These are phyloP conservation scores for Alternaria longipes DNA, from an alignment of 2,329 filamentous ascomycete genomes.

Conservation along the genomic window DNA sequence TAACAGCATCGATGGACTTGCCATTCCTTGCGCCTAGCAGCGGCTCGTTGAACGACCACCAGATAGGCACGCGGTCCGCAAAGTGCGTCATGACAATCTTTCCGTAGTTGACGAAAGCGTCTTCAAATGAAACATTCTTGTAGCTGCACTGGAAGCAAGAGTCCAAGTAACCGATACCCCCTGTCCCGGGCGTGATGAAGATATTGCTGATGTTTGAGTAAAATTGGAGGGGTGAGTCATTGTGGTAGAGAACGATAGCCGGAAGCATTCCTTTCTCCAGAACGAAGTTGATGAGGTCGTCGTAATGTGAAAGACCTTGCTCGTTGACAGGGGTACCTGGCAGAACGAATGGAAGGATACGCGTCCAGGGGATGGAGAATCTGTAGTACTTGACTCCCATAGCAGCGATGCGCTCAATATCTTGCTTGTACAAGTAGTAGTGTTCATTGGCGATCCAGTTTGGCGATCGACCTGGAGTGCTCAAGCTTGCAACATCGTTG, in stretches of 20 bases:
- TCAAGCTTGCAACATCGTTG: slow-evolving; percentile 26
- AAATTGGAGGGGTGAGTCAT: slow-evolving; percentile 59
- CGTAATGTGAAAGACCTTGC: slow-evolving; percentile 62
- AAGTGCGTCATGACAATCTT: slow-evolving; percentile 63
- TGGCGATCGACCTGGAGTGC: slow-evolving; percentile 15
- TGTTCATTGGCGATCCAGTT: slow-evolving; percentile 57
- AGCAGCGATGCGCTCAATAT: slow-evolving; percentile 62
- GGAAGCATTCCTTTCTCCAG: slow-evolving; percentile 62
- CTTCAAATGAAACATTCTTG: slow-evolving; percentile 58
- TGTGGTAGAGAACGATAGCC: slow-evolving; percentile 60
- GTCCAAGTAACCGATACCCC: slow-evolving; percentile 42
- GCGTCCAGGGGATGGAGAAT: slow-evolving; percentile 63
- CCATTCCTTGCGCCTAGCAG: slow-evolving; percentile 55
- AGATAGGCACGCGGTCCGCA: slow-evolving; percentile 61
- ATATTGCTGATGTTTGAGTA: slow-evolving; percentile 47
- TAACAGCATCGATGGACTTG: slow-evolving; percentile 46
- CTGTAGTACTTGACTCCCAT: slow-evolving; percentile 63
- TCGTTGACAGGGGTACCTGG: slow-evolving; percentile 63
- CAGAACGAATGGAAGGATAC: slow-evolving; percentile 63
- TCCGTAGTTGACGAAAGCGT: slow-evolving; percentile 64
- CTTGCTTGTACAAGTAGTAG: slow-evolving; percentile 66
- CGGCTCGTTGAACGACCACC: slow-evolving; percentile 66
- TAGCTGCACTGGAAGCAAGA: slow-evolving; percentile 50
- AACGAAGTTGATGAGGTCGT: slow-evolving; percentile 62
- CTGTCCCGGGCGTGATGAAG: slow-evolving; percentile 28